Evolutionary conservation across 352 stramenopile genomes (phyloP), one percentile per base, ranked within the genome.

Genomic region (Elongisporangium anandrum): DNA sequence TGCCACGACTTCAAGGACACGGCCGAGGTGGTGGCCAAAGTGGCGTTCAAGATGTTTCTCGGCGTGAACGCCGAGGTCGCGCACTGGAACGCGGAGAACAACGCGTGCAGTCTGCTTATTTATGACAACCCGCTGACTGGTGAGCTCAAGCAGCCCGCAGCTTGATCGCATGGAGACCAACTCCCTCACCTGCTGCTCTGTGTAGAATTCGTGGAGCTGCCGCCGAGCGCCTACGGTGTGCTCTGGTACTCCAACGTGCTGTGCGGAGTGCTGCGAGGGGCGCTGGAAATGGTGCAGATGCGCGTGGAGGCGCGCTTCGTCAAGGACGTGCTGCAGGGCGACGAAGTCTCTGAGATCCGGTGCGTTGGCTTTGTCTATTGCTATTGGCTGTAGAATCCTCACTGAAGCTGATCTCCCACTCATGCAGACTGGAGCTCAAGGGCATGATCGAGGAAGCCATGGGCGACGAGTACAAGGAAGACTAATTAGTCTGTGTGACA

Each of bases 41-140:
- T 98, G 23, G 96, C 94, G 7, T 98, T 99, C 66, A 97, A 97
- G 70, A 99, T 99, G 97, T 99, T 99, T 66, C 70, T 99, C 20
- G 97, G 97, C n/a, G 87, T 99, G 56, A 93, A 84, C 50, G 90
- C 85, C 34, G 96, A 99, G 38, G 84, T 98, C 4, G 60, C 75
- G 23, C 85, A 93, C 65, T 97, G 95, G 83, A 96, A 96, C 64
- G 70, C 77, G 26, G 88, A 98, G 41, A 79, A 79, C 47, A 94
- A 63, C 5, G 75, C 79, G 4, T 99, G 97, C 66, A 97, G 83
- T 61, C 83, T 99, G 8, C 70, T 98, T 56, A 90, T 99, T 56
- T 93, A 97, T 63, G 96, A 99, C 39, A 99, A 99, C 77, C 97
- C 96, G 17, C 80, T 99, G 21, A 92, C 82, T 26, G 82, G 81